Conservation (phyloP, 768 basidiomycete genomes). For the Hericium erinaceus region DNA sequence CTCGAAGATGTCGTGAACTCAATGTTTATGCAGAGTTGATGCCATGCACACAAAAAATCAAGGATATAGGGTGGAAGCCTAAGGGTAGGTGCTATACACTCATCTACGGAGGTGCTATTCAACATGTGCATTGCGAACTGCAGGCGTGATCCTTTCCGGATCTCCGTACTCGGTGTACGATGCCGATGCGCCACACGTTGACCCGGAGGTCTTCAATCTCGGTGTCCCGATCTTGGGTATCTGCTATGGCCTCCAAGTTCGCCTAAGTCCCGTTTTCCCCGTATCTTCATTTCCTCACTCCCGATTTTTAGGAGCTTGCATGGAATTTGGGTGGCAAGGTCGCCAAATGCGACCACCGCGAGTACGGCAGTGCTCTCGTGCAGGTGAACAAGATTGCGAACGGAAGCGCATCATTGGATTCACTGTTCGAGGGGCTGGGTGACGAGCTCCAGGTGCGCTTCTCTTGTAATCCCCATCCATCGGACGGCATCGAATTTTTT, state of each 20-base stretch:
- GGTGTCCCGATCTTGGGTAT: slow-evolving; percentile 93
- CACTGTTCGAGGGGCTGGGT: slow-evolving; percentile 81
- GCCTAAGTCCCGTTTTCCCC: slow-evolving; percentile 6
- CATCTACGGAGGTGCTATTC: not conserved
- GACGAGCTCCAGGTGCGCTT: slow-evolving; percentile 73
- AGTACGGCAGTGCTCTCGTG: slow-evolving; percentile 89
- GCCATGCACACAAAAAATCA: slow-evolving; percentile 89
- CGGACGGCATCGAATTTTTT: no score
- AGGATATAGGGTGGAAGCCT: slow-evolving; percentile 85
- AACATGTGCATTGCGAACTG: not conserved
- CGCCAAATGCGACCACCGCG: slow-evolving; percentile 79
- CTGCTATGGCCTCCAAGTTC: slow-evolving; percentile 92
- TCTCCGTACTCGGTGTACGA: slow-evolving; percentile 99
- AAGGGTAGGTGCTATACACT: slow-evolving; percentile 52
- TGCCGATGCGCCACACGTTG: slow-evolving; percentile 83
- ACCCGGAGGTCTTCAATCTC: slow-evolving; percentile 80
- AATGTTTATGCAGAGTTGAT: slow-evolving; percentile 96
- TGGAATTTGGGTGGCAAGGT: slow-evolving; percentile 82
- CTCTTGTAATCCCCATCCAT: no score
- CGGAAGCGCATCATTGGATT: slow-evolving; percentile 43
- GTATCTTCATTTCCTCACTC: not conserved
- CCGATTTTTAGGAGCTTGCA: slow-evolving; percentile 75
- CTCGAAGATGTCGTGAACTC: slow-evolving; percentile 92
- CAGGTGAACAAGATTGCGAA: slow-evolving; percentile 56
- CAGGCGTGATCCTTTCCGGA: slow-evolving; percentile 93